Base-by-base conservation (phyloP, 441 rosid species). In the Aleurites moluccanus region DNA sequence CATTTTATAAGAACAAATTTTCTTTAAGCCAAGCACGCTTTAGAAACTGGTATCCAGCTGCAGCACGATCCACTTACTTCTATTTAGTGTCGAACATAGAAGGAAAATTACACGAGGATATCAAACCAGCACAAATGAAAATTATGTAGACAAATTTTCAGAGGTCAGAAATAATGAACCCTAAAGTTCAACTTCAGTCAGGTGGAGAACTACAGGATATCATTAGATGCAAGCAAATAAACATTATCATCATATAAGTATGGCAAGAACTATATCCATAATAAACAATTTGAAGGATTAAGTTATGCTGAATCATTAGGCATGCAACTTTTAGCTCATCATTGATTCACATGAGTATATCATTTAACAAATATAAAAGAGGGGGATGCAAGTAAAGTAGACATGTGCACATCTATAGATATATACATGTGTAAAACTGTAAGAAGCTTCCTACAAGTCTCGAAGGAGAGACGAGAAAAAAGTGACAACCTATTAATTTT, bases 401-500 rank as follows among this genome's bases (percentile, higher is more conserved):
- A n/a, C 63, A 40, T 35, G 64, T 14, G 16, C 20, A 47, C n/a
- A 53, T 27, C 16, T 20, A 60, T n/a, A n/a, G 4, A 25, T 6
- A 30, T 20, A 2, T 27, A 8, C 20, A 42, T n/a, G 8, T 55
- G 59, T 40, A 52, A 21, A 70, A 55, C 6, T 35, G 40, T 15
- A 70, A 35, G 14, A 38, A 69, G 47, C 20, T 50, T 70, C 50
- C 27, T 10, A 21, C 0, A 30, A 72, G 16, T 49, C 55, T 25
- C 55, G 42, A 20, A 59, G 53, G 47, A 71, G n/a, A n/a, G 72
- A 64, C 64, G 67, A 14, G 57, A 67, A 64, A 15, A 73, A 72
- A 64, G 28, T 53, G 71, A 87, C 74, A 16, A 93, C 98, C 93
- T 77, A 77, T 79, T 75, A 93, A 85, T 84, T 90, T 91, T 66